Percentiles rank a stretch among this genome's conserved stretches.
Conservation (phyloP, 2,329 filamentous ascomycete species). For the Aspergillus alliaceus region DNA sequence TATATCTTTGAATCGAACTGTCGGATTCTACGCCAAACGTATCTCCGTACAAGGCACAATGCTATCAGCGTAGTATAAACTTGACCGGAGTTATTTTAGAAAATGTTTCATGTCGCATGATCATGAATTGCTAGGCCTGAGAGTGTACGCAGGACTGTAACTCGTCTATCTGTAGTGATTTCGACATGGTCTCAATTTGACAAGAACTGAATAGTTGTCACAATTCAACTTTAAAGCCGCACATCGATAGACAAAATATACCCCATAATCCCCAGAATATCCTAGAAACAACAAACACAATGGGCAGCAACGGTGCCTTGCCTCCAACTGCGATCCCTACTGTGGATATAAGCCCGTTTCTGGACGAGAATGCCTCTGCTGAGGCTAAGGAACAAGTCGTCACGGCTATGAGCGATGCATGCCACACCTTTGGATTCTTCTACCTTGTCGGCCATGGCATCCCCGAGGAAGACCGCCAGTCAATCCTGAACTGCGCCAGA, state of each 20-base stretch:
- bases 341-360: not conserved
- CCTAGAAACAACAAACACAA: not conserved
- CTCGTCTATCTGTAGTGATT: not conserved
- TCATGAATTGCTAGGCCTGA: too few species aligned
- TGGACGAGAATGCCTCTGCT: not conserved
- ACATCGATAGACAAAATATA: too few species aligned
- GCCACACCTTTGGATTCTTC: constrained; percentile 29
- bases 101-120: too few species aligned
- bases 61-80: too few species aligned
- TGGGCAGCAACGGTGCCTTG: not conserved
- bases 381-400: not conserved
- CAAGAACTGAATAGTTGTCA: too few species aligned
- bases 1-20: too few species aligned
- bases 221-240: too few species aligned
- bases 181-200: not conserved
- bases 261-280: not conserved
- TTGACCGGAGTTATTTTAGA: too few species aligned
- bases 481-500: not conserved
- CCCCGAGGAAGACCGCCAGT: constrained; percentile 1
- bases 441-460: constrained; percentile 33
- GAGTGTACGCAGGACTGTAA: too few species aligned
- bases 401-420: constrained; percentile 1
- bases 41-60: too few species aligned
- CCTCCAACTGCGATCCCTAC: not conserved
- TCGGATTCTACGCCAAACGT: too few species aligned